Base-by-base conservation (phyloP, 1,284 basidiomycete species). In the Cryptococcus hybrid region DNA sequence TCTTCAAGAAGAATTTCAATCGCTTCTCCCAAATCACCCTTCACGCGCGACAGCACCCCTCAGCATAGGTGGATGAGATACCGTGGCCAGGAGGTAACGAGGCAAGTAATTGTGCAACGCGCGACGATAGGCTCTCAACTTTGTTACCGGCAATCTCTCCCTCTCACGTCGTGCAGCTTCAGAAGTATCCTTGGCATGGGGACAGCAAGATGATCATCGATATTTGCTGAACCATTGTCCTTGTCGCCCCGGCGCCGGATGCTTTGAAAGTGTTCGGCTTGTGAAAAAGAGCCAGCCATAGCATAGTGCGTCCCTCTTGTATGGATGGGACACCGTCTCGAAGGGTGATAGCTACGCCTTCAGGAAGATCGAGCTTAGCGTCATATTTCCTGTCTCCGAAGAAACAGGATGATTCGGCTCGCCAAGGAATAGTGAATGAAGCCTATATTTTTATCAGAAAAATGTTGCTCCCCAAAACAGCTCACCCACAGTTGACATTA, bases 281-380 rank as follows among this genome's bases (percentile, higher is more conserved):
- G 56, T 76, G 74, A 6, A 71, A 74, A 11, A 74, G 63, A 5
- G 73, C 73, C 8, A 76, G 65, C 74, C 74, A 76, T 5, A 76
- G 63, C 66, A 74, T 72, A 30, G 56, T 62, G 30, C 64, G 62
- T 4, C 70, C 72, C 1, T 65, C 63, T 0, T 56, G 60, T 13
- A 63, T 44, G 2, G 68, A 43, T 1, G 71, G 68, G 13, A 70
- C 52, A 57, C 62, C 65, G 12, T 68, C 61, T 2, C 60, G 59
- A 30, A 65, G 44, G 18, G 62, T 55, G 4, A 53, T 50, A 9
- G 66, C 59, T 8, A 47, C 12, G 55, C 58, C 59, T 15, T 51
- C 39, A n/a, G 56, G 55, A 18, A 59, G 59, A 7, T 60, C 54
- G 3, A 51, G 55, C 3, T 61, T n/a, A 61, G 61, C 7, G 55